Percentiles rank a stretch among this genome's conserved stretches.
phyloP scores from a whole-genome alignment of 2,329 filamentous ascomycete species.

The Sporothrix humicola region DNA sequence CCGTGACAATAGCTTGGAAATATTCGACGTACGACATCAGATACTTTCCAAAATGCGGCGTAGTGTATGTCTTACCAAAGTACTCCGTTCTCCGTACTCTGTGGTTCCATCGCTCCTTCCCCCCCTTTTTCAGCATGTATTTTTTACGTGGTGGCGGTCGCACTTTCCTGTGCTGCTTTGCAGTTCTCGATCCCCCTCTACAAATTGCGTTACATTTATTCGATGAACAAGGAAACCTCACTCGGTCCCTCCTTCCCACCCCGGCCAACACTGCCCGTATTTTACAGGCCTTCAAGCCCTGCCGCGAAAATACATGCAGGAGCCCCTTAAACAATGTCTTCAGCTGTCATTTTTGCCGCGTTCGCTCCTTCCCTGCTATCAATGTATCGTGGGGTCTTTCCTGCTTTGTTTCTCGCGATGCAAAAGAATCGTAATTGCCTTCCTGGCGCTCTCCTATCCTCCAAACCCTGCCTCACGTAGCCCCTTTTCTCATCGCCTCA shows the following conservation, averaged over 20 bases:
- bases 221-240: slow-evolving; percentile 9
- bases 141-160: not conserved
- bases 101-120: slow-evolving; percentile 2
- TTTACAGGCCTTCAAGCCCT: not conserved
- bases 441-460: not conserved
- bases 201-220: slow-evolving; percentile 23
- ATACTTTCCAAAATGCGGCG: not conserved
- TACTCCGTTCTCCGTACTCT: no score
- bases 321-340: slow-evolving; percentile 19
- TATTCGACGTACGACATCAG: not conserved
- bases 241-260: slow-evolving; percentile 25
- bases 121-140: not conserved
- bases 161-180: slow-evolving; percentile 6
- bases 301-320: slow-evolving; percentile 15
- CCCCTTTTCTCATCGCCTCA: slow-evolving; percentile 17
- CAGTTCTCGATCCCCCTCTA: slow-evolving; percentile 11
- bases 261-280: slow-evolving; percentile 21
- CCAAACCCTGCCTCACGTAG: not conserved
- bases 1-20: slow-evolving; percentile 27
- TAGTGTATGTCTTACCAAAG: slow-evolving; percentile 2
- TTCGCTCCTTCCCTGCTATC: slow-evolving; percentile 9
- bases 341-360: not conserved
- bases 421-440: not conserved
- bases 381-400: not conserved
- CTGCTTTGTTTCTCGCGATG: slow-evolving; percentile 6